Base-by-base conservation (phyloP, 169 alveolate species). In the Plasmodium gallinaceum region DNA sequence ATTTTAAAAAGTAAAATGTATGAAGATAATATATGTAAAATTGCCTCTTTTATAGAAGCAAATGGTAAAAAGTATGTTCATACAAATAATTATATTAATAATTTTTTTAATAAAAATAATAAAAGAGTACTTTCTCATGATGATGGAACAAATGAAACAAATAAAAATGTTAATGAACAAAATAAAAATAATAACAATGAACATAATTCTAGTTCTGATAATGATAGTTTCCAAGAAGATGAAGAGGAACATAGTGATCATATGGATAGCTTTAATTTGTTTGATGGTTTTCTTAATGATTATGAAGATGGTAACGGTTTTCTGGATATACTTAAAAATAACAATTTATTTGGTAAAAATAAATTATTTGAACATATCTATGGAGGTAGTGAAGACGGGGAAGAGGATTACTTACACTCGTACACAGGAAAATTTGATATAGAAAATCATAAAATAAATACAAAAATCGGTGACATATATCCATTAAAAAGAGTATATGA, bases 31-130 rank as follows among this genome's bases (percentile, higher is more conserved):
- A 32, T 83, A 32, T 83, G 91, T 48, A 66, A 68, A 69, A 66
- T 83, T 32, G 51, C 91, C 2, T 83, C 91, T 6, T 69, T 83
- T 37, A 69, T 83, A 42, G 86, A 83, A 48, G 71, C 54, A 14
- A 83, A 83, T 65, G 91, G 91, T 8, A 83, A 83, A 32, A 83
- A 83, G 43, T 83, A 83, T 61, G 83, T 70, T 48, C 91, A 70
- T 39, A 60, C 24, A 16, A 83, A 83, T 45, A 66, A 32, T 43
- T 83, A 69, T 61, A 70, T 83, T 54, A 18, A n/a, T 7, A 74
- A 83, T 20, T 57, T 83, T 69, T 83, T 83, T 65, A 83, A 72
- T 46, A 83, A 83, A 43, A 69, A 54, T 73, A 70, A 66, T 62
- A 70, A 57, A 51, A 42, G 91, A 24, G 32, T 83, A 22, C 91